Conservation (phyloP, 2,329 filamentous ascomycete species). For the Keithomyces neogunnii region DNA sequence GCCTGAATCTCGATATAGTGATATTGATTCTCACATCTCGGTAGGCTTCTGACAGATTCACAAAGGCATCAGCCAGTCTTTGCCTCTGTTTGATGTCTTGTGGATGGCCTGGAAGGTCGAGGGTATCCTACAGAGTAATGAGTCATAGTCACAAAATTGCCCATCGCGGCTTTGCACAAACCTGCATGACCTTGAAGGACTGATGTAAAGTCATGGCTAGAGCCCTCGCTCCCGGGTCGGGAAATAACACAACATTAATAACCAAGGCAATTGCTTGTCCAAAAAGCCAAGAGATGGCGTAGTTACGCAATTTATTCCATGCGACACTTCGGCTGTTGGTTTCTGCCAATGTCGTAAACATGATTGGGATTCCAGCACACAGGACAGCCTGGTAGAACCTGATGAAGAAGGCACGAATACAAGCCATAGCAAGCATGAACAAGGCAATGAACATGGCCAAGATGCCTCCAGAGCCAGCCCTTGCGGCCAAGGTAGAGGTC, state of each 20-base stretch:
- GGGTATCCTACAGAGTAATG: slow-evolving; percentile 18
- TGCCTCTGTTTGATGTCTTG: slow-evolving; percentile 25
- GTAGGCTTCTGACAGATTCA: slow-evolving; percentile 46
- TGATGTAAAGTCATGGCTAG: slow-evolving; percentile 39
- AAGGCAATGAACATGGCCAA: slow-evolving; percentile 46
- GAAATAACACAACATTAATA: slow-evolving; percentile 39
- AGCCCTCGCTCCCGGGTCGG: slow-evolving; percentile 46
- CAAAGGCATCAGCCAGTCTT: slow-evolving; percentile 41
- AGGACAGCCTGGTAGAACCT: slow-evolving; percentile 47
- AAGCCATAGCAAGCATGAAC: slow-evolving; percentile 43
- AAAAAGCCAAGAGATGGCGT: slow-evolving; percentile 46
- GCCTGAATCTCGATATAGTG: slow-evolving; percentile 44
- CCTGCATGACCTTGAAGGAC: slow-evolving; percentile 38
- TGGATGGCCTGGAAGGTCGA: slow-evolving; percentile 11
- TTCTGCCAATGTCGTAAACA: slow-evolving; percentile 44
- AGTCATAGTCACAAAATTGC: not conserved
- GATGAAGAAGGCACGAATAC: slow-evolving; percentile 46
- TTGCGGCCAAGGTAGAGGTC: slow-evolving; percentile 36
- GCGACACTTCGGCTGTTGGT: slow-evolving; percentile 31
- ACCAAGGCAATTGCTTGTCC: slow-evolving; percentile 45
- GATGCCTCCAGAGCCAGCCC: slow-evolving; percentile 43
- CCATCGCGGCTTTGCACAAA: slow-evolving; percentile 12
- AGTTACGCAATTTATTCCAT: slow-evolving; percentile 43
- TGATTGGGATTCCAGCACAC: slow-evolving; percentile 46
- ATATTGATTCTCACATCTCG: slow-evolving; percentile 49